Evolutionary conservation across 768 basidiomycete genomes (phyloP).

Genomic region (Collybia nuda): DNA sequence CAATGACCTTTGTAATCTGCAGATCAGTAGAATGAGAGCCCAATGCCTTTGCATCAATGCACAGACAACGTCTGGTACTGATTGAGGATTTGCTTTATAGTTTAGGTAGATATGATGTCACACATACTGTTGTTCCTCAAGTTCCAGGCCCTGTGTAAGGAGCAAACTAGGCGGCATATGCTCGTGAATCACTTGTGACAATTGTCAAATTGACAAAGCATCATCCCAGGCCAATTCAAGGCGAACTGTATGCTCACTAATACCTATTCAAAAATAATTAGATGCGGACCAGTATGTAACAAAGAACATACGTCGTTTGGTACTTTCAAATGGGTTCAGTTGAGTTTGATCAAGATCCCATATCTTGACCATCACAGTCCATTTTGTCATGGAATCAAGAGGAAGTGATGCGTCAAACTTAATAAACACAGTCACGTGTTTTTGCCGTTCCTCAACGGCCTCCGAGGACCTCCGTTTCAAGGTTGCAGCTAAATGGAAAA

Average conservation of each 20-base stretch:
- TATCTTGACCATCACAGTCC: constrained; percentile 11
- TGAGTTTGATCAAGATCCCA: constrained; percentile 10
- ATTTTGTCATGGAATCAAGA: background rate
- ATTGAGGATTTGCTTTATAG: too few relatives aligned
- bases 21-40: constrained; percentile 7
- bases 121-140: constrained; percentile 13
- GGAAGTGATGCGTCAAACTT: constrained; percentile 8
- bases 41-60: too few relatives aligned
- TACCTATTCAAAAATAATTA: too few relatives aligned
- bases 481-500: constrained; percentile 4
- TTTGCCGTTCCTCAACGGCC: constrained; percentile 2
- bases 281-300: too few relatives aligned
- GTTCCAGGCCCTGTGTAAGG: too few relatives aligned
- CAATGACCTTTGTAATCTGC: constrained; percentile 24
- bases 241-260: too few relatives aligned
- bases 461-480: constrained; percentile 6
- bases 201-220: too few relatives aligned
- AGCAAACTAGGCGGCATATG: constrained; percentile 3
- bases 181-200: background rate
- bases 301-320: too few relatives aligned
- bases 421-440: constrained; percentile 4
- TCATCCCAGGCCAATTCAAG: too few relatives aligned
- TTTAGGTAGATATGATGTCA: too few relatives aligned
- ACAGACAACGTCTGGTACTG: too few relatives aligned
- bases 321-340: constrained; percentile 12